Conservation (phyloP, 345 rosid genomes). For the Populus davidiana region DNA sequence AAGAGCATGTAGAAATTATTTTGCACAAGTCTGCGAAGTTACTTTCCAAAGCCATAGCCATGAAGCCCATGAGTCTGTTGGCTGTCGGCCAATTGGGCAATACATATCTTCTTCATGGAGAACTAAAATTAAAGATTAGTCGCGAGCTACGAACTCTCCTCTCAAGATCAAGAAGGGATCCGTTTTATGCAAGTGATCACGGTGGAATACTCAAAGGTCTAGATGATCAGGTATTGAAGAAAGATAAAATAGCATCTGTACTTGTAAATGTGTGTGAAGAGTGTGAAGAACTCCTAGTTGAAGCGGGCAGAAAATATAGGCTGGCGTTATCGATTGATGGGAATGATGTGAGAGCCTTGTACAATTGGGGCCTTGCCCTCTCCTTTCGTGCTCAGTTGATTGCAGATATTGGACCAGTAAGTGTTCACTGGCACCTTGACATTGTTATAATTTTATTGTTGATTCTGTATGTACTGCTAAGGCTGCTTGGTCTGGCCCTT, state of each 20-base stretch:
- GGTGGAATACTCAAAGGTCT: constrained; percentile 27
- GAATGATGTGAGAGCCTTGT: constrained; percentile 55
- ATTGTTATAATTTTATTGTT: not conserved
- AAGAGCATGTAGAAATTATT: constrained; percentile 42
- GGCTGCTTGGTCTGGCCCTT: constrained; percentile 2
- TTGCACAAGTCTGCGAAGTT: constrained; percentile 46
- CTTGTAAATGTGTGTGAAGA: constrained; percentile 59
- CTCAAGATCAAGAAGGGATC: constrained; percentile 32
- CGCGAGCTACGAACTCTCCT: constrained; percentile 57
- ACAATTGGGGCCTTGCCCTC: constrained; percentile 78
- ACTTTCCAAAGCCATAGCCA: constrained; percentile 43
- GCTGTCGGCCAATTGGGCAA: constrained; percentile 73
- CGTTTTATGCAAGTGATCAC: constrained; percentile 23
- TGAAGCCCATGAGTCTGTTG: constrained; percentile 70
- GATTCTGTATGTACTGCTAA: not conserved
- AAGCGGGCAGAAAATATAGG: constrained; percentile 64
- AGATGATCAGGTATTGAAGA: constrained; percentile 19
- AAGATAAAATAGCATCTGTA: constrained; percentile 42
- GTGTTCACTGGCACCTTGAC: constrained; percentile 9
- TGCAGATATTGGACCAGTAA: constrained; percentile 77
- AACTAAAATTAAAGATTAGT: constrained; percentile 52
- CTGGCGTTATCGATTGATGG: constrained; percentile 62
- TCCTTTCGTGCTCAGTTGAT: constrained; percentile 70
- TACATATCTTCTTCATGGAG: constrained; percentile 72
- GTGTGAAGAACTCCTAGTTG: constrained; percentile 63